Conservation (phyloP, 768 basidiomycete species). For the Boletus eberwhitei region DNA sequence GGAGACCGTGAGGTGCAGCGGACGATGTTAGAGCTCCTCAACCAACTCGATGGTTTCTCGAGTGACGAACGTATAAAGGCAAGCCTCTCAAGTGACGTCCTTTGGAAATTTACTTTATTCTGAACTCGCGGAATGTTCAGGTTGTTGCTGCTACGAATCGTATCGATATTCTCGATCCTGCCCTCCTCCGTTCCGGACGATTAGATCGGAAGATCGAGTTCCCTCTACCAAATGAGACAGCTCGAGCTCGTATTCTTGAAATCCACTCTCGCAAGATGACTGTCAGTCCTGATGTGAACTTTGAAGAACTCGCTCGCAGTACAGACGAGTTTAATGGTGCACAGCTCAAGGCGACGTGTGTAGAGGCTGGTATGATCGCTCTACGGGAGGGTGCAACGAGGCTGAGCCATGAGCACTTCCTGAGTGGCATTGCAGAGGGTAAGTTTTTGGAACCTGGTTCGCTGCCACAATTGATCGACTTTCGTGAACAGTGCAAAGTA, state of each 20-base stretch:
- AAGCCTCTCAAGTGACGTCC: slow-evolving; percentile 5
- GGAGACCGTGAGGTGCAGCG: slow-evolving; percentile 99
- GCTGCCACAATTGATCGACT: slow-evolving; percentile 19
- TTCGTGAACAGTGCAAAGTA: slow-evolving; percentile 79
- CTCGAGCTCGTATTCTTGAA: slow-evolving; percentile 93
- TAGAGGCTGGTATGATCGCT: slow-evolving; percentile 99
- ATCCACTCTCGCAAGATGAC: slow-evolving; percentile 98
- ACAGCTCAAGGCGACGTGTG: slow-evolving; percentile 95
- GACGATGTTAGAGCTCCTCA: slow-evolving; percentile 98
- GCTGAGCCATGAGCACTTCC: slow-evolving; percentile 92
- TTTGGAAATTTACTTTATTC: neutral
- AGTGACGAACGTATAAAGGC: slow-evolving; percentile 98
- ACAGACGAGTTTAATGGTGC: slow-evolving; percentile 99
- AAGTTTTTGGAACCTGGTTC: slow-evolving; percentile 21
- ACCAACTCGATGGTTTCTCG: slow-evolving; percentile 97
- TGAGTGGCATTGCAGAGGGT: slow-evolving; percentile 89
- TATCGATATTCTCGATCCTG: slow-evolving; percentile 97
- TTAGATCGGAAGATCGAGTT: slow-evolving; percentile 99
- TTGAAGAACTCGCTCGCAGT: slow-evolving; percentile 91
- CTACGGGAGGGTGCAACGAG: slow-evolving; percentile 88
- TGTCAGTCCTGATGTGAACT: slow-evolving; percentile 85
- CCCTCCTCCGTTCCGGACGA: slow-evolving; percentile 95
- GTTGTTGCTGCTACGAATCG: slow-evolving; percentile 99
- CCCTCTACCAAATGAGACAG: slow-evolving; percentile 92
- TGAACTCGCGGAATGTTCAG: slow-evolving; percentile 39